Evolutionary conservation across 345 rosid species (phyloP).

Genomic region (Linum trigynum): DNA sequence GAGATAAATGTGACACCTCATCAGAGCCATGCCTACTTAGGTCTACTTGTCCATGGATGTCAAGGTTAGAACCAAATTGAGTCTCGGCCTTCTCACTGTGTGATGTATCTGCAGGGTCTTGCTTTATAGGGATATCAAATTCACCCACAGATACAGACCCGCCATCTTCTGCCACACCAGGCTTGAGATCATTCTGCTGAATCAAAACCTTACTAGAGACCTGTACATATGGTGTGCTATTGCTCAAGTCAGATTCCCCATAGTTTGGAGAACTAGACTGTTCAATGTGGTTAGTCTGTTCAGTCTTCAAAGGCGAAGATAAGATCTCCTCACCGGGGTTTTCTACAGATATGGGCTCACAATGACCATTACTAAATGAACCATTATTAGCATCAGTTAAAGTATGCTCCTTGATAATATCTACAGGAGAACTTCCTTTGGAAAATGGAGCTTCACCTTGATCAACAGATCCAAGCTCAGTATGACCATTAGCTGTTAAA

Average conservation of each 20-base stretch:
- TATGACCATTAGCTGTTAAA: conserved; percentile 18
- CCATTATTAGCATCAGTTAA: conserved; percentile 17
- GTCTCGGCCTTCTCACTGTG: conserved; percentile 19
- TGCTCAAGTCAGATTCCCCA: conserved; percentile 7
- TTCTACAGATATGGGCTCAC: conserved; percentile 20
- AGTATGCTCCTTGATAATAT: conserved; percentile 16
- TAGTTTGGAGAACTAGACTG: conserved; percentile 23
- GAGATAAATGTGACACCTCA: conserved; percentile 19
- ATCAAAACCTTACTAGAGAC: conserved; percentile 20
- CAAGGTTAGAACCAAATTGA: conserved; percentile 14
- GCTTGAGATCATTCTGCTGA: conserved; percentile 24
- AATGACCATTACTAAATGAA: conserved; percentile 21
- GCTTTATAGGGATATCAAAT: conserved; percentile 17
- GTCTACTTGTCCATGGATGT: conserved; percentile 30
- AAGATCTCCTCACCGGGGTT: conserved; percentile 20
- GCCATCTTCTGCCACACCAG: conserved; percentile 22
- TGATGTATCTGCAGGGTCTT: conserved; percentile 15
- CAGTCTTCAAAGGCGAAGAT: conserved; percentile 21
- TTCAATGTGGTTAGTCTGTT: conserved; percentile 25
- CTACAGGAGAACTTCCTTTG: conserved; percentile 10
- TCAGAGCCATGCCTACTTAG: conserved; percentile 18
- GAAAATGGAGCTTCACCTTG: conserved; percentile 31
- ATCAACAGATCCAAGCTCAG: conserved; percentile 24
- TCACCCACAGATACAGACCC: conserved; percentile 23
- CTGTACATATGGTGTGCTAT: background rate